Base-by-base conservation (phyloP, 1,139 yeast genomes). In the Eremothecium cymbalariae region DNA sequence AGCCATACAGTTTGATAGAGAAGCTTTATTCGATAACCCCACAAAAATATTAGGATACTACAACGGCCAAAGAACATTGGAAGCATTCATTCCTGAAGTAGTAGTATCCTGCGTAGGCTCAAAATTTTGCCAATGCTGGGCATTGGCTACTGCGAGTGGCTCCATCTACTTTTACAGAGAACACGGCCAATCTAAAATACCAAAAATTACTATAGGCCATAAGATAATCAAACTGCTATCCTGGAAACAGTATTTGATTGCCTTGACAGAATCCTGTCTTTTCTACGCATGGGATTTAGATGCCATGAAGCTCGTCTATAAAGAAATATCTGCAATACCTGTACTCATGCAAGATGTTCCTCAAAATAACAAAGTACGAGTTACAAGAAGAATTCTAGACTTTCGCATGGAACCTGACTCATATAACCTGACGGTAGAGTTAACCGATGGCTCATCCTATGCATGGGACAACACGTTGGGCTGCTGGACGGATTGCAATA, bases 81-180 rank as follows among this genome's bases (percentile, higher is more conserved):
- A 64, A 27, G 67, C 69, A 31, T 72, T 67, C 45, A 48, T 73
- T 9, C 72, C 75, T 2, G 69, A 68, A 34, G 67, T 66, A 16
- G 65, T 72, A 5, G 63, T 70, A 16, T 51, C 55, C 18, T 59
- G 57, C 1, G 45, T 50, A 3, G 65, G 65, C 8, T 51, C 56
- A 4, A 31, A 38, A 1, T 14, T 18, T 18, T 45, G 46, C 29
- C 39, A 46, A n/a, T 40, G 48, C 27, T 56, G 60, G 60, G 49
- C 50, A 27, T 21, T 56, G 8, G 57, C 54, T 2, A 53, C 60
- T 0, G 50, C 59, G 1, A 45, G 43, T 16, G 60, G 60, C n/a
- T 46, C 51, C 6, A 32, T 56, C 6, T 46, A 43, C 33, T 24
- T 54, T 11, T 31, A 52, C 13, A 41, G 48, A 1, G 36, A 37